Percentiles rank a stretch among this genome's conserved stretches.
Evolutionary conservation across 176 grass and related monocot species (phyloP).

Genomic region (Triticum monococcum): DNA sequence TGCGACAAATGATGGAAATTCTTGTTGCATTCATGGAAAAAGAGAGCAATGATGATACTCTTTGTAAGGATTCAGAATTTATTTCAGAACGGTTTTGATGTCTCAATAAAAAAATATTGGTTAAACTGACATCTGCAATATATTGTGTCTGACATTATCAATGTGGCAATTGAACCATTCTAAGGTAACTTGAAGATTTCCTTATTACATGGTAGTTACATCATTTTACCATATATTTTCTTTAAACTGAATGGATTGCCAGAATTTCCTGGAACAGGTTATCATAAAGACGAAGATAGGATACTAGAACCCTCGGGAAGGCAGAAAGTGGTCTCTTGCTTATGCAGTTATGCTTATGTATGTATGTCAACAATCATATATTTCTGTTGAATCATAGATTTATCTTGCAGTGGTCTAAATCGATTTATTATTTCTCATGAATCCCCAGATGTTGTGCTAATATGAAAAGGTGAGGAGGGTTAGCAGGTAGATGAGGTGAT

Average conservation of each 20-base stretch:
- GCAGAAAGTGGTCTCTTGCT: background rate
- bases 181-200: background rate
- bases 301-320: background rate
- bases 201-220: background rate
- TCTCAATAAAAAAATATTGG: background rate
- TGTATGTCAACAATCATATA: background rate
- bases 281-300: background rate
- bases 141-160: background rate
- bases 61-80: background rate
- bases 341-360: slow-evolving; percentile 1
- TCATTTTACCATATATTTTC: background rate
- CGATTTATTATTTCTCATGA: background rate
- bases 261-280: slow-evolving; percentile 6
- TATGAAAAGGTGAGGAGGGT: slow-evolving; percentile 16
- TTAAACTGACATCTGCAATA: background rate
- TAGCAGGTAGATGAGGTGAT: background rate
- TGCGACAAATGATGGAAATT: slow-evolving; percentile 48
- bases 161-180: background rate
- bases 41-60: background rate
- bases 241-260: background rate
- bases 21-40: slow-evolving; percentile 14
- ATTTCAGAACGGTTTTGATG: background rate
- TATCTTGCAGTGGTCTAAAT: background rate
- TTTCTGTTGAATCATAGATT: background rate
- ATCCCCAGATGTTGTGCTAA: background rate